Base-by-base conservation (phyloP, 768 basidiomycete genomes). In the Pulveroboletus sp. region DNA sequence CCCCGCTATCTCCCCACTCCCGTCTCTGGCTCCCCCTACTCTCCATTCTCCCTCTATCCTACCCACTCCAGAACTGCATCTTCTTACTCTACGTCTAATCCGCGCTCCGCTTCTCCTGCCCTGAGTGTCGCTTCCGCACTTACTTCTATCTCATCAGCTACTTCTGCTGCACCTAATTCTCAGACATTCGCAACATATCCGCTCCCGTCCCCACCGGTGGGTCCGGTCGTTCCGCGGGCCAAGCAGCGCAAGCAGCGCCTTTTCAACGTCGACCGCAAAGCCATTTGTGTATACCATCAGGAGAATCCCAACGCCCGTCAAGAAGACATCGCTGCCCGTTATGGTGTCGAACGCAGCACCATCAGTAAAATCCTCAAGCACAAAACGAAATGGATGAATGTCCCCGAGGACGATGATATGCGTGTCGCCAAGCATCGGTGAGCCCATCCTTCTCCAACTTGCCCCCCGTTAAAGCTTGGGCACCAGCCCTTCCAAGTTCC, bases 351-450 rank as follows among this genome's bases (percentile, higher is more conserved):
- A 62, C 82, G 92, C 46, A 93, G 89, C 70, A 94, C 92, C n/a
- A 85, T 94, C 67, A 89, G 86, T 70, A 93, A 94, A 71, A 93
- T 92, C 55, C 76, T 93, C 57, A 93, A 93, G 68, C 72, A 86
- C 61, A 90, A 87, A 68, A 75, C 76, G n/a, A 80, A 82, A 56
- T 94, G 90, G 91, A 71, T 93, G 62, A 82, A 77, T 56, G 75
- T 86, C 36, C 75, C 77, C 13, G 77, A 77, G 48, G 77, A 82
- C 60, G 78, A 79, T 50, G 76, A 73, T 51, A 72, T 79, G 53
- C 75, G 76, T 45, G 73, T 81, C 50, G 76, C 83, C n/a, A 86
- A 86, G 63, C 80, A 86, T 63, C 77, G 88, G 87, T 85, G 65
- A 59, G 64, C 35, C 7, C 17, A 21, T 38, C 39, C 47, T 10